Conservation (phyloP, 2,329 filamentous ascomycete genomes). For the Botryotinia narcissicola region DNA sequence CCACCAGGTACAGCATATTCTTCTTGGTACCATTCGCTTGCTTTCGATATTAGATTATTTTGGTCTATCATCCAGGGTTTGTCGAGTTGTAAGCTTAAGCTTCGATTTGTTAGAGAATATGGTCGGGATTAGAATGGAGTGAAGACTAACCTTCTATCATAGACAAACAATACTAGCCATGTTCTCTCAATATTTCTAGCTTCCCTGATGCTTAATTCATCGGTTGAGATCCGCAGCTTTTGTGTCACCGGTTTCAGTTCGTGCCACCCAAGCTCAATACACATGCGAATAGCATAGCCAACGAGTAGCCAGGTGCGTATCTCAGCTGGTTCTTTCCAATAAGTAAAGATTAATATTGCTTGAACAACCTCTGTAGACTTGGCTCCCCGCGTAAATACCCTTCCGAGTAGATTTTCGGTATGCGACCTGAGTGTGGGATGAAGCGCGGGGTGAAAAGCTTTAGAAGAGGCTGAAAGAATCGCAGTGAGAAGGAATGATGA, state of each 20-base stretch:
- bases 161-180: slow-evolving; percentile 43
- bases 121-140: not conserved
- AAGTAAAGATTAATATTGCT: slow-evolving; percentile 42
- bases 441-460: slow-evolving; percentile 40
- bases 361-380: slow-evolving; percentile 44
- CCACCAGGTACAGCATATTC: slow-evolving; percentile 36
- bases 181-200: slow-evolving; percentile 41
- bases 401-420: slow-evolving; percentile 37
- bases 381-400: slow-evolving; percentile 38
- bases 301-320: slow-evolving; percentile 43
- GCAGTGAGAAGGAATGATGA: slow-evolving; percentile 42
- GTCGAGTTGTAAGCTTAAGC: slow-evolving; percentile 44
- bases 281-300: slow-evolving; percentile 44
- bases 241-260: slow-evolving; percentile 25
- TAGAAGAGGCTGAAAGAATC: slow-evolving; percentile 40
- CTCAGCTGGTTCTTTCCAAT: slow-evolving; percentile 46
- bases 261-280: slow-evolving; percentile 44
- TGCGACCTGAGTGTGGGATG: slow-evolving; percentile 36
- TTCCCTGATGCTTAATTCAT: slow-evolving; percentile 27
- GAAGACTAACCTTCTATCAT: slow-evolving; percentile 41
- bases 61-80: slow-evolving; percentile 46
- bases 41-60: slow-evolving; percentile 41
- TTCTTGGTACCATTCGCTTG: slow-evolving; percentile 40
- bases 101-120: slow-evolving; percentile 21
- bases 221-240: slow-evolving; percentile 16